Base-by-base conservation (phyloP, 352 stramenopile species). In the Globisporangium ultimum region DNA sequence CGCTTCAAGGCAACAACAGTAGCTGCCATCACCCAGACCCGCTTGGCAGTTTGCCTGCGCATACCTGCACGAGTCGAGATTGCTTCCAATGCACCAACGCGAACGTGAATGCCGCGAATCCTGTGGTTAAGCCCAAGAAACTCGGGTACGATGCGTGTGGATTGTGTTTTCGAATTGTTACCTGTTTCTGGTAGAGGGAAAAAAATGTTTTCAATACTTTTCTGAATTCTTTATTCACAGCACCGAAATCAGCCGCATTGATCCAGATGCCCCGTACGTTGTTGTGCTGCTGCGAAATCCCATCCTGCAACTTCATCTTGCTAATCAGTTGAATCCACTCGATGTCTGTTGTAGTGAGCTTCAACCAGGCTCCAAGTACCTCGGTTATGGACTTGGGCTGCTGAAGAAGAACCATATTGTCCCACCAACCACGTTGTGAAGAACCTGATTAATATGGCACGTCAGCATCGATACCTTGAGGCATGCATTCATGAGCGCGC, bases 341-440 rank as follows among this genome's bases (percentile, higher is more conserved):
- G 40, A n/a, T 45, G 18, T 28, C 24, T 28, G 24, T 5, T 45
- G 8, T 42, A 2, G 71, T 42, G 77, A 80, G 58, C 57, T 70
- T 15, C 63, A 70, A 13, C 36, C 67, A 13, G 82, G 82, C 0
- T 91, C 81, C 14, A 91, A 91, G 50, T 93, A 89, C 55, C 60
- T 93, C 8, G 80, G 81, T 15, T 76, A 91, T 42, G 81, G 81
- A 7, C 73, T 93, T 9, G 84, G 84, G 10, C 58, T 91, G 51
- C 67, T 93, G n/a, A 91, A 91, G 68, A 87, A 77, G 50, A 66
- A 91, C 64, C 78, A 90, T 64, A 74, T 88, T 40, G 71, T 87
- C 9, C 59, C 62, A 9, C 59, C 66, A 12, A 78, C 70, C 24
- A 72, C 80, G 18, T 55, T 72, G 42, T 71, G 52, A 67, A 13